Evolutionary conservation across 1,284 basidiomycete genomes (phyloP).

Genomic region (Lignosus rhinocerotis): DNA sequence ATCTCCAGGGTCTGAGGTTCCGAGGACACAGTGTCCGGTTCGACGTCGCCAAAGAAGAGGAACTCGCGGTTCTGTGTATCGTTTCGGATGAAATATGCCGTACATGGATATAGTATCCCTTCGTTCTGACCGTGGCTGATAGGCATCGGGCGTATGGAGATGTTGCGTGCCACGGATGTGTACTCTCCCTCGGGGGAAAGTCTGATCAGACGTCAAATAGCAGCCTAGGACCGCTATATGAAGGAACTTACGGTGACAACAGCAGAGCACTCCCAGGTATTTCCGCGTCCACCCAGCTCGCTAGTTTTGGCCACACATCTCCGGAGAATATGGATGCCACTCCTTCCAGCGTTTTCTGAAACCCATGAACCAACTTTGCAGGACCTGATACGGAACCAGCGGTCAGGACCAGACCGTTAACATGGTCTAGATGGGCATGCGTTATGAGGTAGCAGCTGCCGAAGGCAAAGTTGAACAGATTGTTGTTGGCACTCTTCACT

Average conservation of each 20-base stretch:
- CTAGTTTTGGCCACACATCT: conserved; percentile 81
- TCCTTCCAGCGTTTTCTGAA: conserved; percentile 62
- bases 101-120: conserved; percentile 56
- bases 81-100: conserved; percentile 77
- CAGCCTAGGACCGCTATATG: not conserved
- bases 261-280: conserved; percentile 54
- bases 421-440: conserved; percentile 84
- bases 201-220: conserved; percentile 16
- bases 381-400: conserved; percentile 69
- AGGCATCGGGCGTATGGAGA: conserved; percentile 69
- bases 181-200: conserved; percentile 47
- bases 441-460: conserved; percentile 72
- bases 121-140: conserved; percentile 65
- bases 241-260: conserved; percentile 45
- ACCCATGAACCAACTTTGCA: conserved; percentile 66
- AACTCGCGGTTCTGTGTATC: conserved; percentile 59
- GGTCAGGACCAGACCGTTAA: conserved; percentile 71
- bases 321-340: conserved; percentile 76
- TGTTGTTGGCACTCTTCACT: not conserved
- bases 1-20: conserved; percentile 59
- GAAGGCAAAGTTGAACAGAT: not conserved
- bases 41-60: conserved; percentile 85
- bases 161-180: conserved; percentile 46
- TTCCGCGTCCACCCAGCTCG: conserved; percentile 59
- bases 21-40: conserved; percentile 68